Conservation (phyloP, 177 flowering plant genomes). For the Vitis hybrid region DNA sequence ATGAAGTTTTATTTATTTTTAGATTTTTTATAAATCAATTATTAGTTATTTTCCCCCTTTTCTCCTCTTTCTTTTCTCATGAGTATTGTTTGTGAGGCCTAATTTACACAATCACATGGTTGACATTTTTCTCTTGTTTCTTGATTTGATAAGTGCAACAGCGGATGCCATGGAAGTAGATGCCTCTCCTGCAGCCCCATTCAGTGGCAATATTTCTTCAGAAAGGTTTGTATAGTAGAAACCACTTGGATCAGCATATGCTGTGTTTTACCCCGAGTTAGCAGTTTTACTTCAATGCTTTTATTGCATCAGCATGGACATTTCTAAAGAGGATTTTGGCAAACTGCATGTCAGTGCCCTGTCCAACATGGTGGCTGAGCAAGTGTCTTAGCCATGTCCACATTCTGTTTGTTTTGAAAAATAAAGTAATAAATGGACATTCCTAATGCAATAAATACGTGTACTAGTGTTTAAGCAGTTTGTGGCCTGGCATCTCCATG, state of each 20-base stretch:
- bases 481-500: too few species aligned
- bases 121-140: conserved; percentile 14
- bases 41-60: not conserved
- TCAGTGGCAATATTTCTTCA: conserved; percentile 29
- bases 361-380: too few species aligned
- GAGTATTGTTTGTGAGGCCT: not conserved
- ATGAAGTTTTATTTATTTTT: not conserved
- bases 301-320: not conserved
- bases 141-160: conserved; percentile 29
- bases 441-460: not conserved
- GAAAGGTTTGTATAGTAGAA: conserved; percentile 55
- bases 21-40: not conserved
- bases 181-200: conserved; percentile 44
- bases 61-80: not conserved
- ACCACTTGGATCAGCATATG: not conserved
- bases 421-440: too few species aligned
- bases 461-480: not conserved
- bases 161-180: conserved; percentile 86
- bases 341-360: too few species aligned
- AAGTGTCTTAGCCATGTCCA: too few species aligned
- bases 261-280: not conserved
- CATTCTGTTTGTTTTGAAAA: too few species aligned
- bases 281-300: not conserved
- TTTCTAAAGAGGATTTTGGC: too few species aligned
- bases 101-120: not conserved